phyloP scores from a whole-genome alignment of 768 basidiomycete species.

The Tricholoma sp. region DNA sequence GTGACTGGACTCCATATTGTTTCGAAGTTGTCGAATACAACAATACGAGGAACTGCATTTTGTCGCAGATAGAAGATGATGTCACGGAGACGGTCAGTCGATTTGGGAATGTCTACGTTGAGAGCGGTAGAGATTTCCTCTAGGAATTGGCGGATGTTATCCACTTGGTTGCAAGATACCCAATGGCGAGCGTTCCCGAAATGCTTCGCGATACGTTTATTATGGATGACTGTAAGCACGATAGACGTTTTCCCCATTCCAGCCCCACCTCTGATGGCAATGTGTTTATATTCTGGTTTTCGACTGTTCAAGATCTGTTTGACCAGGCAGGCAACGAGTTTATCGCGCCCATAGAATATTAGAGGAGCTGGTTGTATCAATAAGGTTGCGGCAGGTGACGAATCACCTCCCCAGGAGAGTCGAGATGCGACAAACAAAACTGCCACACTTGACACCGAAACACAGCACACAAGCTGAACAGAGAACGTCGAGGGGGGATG shows the following conservation, averaged over 20 bases:
- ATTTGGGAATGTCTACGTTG: neutral
- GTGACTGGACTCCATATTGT: neutral
- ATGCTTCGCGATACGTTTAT: neutral
- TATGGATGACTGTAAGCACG: neutral
- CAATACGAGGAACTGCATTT: neutral
- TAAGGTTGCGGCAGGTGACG: neutral
- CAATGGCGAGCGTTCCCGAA: neutral
- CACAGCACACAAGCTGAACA: neutral
- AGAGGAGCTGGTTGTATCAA: neutral
- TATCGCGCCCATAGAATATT: neutral
- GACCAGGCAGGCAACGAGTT: neutral
- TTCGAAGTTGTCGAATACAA: neutral
- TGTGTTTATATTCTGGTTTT: neutral
- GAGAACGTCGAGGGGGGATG: neutral
- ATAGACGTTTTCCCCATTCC: neutral
- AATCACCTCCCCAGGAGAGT: neutral
- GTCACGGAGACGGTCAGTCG: neutral
- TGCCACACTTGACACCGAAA: neutral
- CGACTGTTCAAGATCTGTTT: neutral
- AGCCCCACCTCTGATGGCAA: neutral
- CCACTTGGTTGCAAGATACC: neutral
- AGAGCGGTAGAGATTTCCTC: neutral
- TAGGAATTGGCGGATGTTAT: neutral
- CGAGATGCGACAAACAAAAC: neutral
- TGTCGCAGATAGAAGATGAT: neutral